These are phyloP conservation scores for Sclerotinia glacialis DNA, from an alignment of 2,329 filamentous ascomycete genomes.

Conservation along the genomic window DNA sequence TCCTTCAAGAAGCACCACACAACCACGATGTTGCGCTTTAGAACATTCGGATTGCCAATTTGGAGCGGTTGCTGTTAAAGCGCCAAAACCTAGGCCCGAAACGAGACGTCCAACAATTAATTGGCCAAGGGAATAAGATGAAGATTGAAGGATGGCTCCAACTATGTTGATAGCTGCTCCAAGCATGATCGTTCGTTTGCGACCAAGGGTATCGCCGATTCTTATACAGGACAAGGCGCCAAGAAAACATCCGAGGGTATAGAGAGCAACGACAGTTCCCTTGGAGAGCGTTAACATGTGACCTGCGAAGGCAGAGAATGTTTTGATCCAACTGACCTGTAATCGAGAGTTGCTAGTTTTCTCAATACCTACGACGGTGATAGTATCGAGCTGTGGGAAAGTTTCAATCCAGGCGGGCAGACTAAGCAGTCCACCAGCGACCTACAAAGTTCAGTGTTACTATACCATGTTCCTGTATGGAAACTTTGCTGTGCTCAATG, in stretches of 20 bases:
- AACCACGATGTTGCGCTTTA: slow-evolving; percentile 55
- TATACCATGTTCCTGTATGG: background rate
- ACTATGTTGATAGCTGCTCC: slow-evolving; percentile 58
- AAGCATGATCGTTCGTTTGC: slow-evolving; percentile 55
- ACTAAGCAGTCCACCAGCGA: slow-evolving; percentile 48
- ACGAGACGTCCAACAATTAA: slow-evolving; percentile 52
- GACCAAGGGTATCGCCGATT: slow-evolving; percentile 53
- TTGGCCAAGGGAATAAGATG: slow-evolving; percentile 48
- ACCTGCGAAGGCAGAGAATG: background rate
- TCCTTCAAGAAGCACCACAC: slow-evolving; percentile 59
- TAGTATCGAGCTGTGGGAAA: slow-evolving; percentile 23
- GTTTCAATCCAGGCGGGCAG: slow-evolving; percentile 22
- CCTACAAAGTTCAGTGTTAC: slow-evolving; percentile 34
- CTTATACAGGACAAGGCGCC: slow-evolving; percentile 41
- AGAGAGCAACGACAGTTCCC: slow-evolving; percentile 22
- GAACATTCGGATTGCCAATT: slow-evolving; percentile 62
- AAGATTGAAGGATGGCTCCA: slow-evolving; percentile 48
- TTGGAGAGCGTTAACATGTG: background rate
- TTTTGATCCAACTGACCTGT: background rate
- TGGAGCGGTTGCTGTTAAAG: slow-evolving; percentile 50
- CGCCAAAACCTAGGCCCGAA: slow-evolving; percentile 51
- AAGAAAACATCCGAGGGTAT: slow-evolving; percentile 49
- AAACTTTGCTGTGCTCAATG: background rate
- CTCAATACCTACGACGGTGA: slow-evolving; percentile 1
- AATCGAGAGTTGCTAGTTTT: slow-evolving; percentile 13